Conservation (phyloP, 306 rosid species). For the Sindora glabra region DNA sequence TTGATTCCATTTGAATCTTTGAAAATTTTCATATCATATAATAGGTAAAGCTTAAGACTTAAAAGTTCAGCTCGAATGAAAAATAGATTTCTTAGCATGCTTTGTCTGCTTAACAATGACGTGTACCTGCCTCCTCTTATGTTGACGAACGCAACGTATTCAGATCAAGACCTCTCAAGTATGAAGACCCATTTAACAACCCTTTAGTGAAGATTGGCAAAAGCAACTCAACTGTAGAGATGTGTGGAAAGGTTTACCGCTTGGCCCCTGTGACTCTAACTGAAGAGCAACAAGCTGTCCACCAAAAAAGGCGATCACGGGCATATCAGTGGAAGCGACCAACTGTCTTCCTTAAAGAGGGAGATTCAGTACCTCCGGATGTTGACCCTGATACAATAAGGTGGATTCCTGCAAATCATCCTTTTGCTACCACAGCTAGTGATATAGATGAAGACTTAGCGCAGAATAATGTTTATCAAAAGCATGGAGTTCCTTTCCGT, state of each 20-base stretch:
- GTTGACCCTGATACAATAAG: constrained; percentile 86
- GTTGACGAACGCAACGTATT: neutral
- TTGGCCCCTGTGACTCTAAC: constrained; percentile 94
- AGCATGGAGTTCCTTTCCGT: constrained; percentile 91
- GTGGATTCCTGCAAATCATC: constrained; percentile 96
- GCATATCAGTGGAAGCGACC: constrained; percentile 99
- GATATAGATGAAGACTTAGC: constrained; percentile 87
- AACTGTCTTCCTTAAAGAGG: constrained; percentile 78
- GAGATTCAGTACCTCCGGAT: constrained; percentile 71
- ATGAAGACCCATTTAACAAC: constrained; percentile 89
- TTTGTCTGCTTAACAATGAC: neutral
- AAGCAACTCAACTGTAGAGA: constrained; percentile 65
- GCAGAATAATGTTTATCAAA: constrained; percentile 76
- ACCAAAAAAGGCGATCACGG: constrained; percentile 80
- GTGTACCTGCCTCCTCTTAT: no score
- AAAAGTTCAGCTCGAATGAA: neutral
- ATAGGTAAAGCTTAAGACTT: no score
- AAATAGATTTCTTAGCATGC: neutral
- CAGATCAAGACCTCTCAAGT: constrained; percentile 83
- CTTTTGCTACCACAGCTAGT: constrained; percentile 81
- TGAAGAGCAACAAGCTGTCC: constrained; percentile 64
- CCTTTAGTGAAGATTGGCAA: constrained; percentile 82
- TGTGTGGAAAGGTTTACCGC: constrained; percentile 92
- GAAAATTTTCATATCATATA: no score
- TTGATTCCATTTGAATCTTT: no score